A percentile compares a stretch with the other conserved stretches of the same genome.
Evolutionary conservation across 345 rosid species (phyloP).

Genomic region (Raphanus raphanistrum): DNA sequence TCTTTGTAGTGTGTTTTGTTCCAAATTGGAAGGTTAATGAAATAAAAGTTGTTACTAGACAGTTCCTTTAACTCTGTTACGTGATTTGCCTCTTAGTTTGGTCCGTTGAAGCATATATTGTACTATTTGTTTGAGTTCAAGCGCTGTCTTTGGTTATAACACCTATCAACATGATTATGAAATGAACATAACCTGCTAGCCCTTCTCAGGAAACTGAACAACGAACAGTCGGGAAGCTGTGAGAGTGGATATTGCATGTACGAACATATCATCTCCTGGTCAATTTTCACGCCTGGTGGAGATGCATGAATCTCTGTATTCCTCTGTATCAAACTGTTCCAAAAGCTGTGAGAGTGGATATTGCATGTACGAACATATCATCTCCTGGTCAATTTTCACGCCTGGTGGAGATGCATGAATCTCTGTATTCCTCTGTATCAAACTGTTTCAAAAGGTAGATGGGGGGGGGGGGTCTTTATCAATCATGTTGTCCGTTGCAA

Average conservation of each 20-base stretch:
- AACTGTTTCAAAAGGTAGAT: constrained; percentile 42
- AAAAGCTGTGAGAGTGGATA: background rate
- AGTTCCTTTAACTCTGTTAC: constrained; percentile 4
- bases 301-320: background rate
- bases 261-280: background rate
- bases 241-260: background rate
- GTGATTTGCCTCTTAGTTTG: background rate
- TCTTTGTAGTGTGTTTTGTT: constrained; percentile 12
- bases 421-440: constrained; percentile 34
- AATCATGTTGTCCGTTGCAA: constrained; percentile 38
- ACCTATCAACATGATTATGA: background rate
- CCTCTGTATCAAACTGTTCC: constrained; percentile 40
- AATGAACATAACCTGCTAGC: background rate
- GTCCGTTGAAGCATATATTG: background rate
- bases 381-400: background rate
- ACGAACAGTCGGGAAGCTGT: background rate
- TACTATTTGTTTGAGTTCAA: background rate
- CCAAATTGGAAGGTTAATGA: constrained; percentile 24
- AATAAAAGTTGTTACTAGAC: constrained; percentile 18
- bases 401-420: background rate
- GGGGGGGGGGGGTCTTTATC: background rate
- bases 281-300: background rate
- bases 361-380: background rate
- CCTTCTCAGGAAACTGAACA: background rate
- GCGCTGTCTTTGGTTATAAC: background rate